A percentile compares a stretch with the other conserved stretches of the same genome.
Conservation (phyloP, 495 filamentous ascomycete species). For the Mytilinidion resinicola region DNA sequence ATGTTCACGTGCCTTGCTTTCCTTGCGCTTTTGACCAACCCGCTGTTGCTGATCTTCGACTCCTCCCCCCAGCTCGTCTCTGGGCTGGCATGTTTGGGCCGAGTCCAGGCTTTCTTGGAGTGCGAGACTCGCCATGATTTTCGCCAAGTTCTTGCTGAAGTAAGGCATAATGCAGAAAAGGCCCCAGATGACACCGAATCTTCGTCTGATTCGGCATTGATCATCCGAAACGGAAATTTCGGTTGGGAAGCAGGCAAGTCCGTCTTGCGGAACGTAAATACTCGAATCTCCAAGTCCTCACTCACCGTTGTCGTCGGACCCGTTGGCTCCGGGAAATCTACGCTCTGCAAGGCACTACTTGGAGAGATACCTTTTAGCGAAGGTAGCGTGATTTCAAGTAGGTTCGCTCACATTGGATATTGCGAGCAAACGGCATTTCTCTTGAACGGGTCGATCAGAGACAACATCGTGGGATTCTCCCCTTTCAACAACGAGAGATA, state of each 20-base stretch:
- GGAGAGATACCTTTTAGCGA: slow-evolving; percentile 10
- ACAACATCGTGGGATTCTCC: slow-evolving; percentile 8
- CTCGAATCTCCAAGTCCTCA: background rate
- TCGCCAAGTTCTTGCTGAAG: slow-evolving; percentile 17
- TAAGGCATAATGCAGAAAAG: slow-evolving; percentile 2
- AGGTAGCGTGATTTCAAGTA: background rate
- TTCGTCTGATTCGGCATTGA: background rate
- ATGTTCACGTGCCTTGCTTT: slow-evolving; percentile 25
- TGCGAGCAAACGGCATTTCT: slow-evolving; percentile 8
- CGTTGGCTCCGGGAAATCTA: slow-evolving; percentile 13
- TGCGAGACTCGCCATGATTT: slow-evolving; percentile 32
- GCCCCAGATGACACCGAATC: background rate
- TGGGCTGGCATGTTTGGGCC: slow-evolving; percentile 36
- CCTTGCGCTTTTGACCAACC: slow-evolving; percentile 22
- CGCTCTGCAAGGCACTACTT: slow-evolving; percentile 7
- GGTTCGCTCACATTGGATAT: slow-evolving; percentile 1
- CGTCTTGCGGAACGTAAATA: slow-evolving; percentile 7
- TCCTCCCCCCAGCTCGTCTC: slow-evolving; percentile 24
- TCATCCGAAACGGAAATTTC: slow-evolving; percentile 5
- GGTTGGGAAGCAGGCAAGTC: slow-evolving; percentile 7
- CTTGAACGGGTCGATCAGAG: slow-evolving; percentile 9
- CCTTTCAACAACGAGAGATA: slow-evolving; percentile 46
- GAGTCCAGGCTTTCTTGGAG: slow-evolving; percentile 41
- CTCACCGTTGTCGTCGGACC: slow-evolving; percentile 11
- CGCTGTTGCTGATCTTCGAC: slow-evolving; percentile 19